A percentile compares a stretch with the other conserved stretches of the same genome.
phyloP scores from a whole-genome alignment of 139 green algal genomes.

The Coelastrella sp. region DNA sequence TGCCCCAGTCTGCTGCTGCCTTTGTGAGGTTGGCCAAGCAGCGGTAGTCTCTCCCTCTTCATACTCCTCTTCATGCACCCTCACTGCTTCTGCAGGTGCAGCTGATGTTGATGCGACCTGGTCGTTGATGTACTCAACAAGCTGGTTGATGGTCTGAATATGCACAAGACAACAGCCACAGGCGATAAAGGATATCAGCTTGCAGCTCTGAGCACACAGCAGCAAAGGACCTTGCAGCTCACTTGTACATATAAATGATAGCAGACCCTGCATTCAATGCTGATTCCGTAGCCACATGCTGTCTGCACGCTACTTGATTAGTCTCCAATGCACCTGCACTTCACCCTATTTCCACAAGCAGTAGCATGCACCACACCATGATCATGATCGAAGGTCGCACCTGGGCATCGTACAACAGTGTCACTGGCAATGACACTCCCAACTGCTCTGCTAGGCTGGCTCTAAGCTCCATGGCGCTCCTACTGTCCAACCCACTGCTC shows the following conservation, averaged over 20 bases:
- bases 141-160: slow-evolving; percentile 43
- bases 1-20: not conserved
- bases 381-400: slow-evolving; percentile 56
- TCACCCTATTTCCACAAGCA: no score
- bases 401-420: slow-evolving; percentile 90
- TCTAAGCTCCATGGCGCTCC: slow-evolving; percentile 78
- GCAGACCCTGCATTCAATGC: not conserved
- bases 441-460: slow-evolving; percentile 54
- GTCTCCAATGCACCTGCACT: not conserved
- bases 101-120: slow-evolving; percentile 22
- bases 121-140: slow-evolving; percentile 45
- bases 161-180: not conserved
- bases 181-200: not conserved
- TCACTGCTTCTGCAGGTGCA: not conserved
- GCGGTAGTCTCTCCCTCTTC: slow-evolving; percentile 25
- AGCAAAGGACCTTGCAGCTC: not conserved
- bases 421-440: slow-evolving; percentile 75
- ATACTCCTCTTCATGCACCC: not conserved
- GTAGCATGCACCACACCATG: slow-evolving; percentile 56
- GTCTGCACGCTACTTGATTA: not conserved
- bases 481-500: slow-evolving; percentile 85
- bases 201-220: not conserved
- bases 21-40: not conserved
- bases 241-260: not conserved
- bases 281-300: no score